phyloP scores from a whole-genome alignment of 495 filamentous ascomycete genomes.

The Hypoxylon subgilvum region DNA sequence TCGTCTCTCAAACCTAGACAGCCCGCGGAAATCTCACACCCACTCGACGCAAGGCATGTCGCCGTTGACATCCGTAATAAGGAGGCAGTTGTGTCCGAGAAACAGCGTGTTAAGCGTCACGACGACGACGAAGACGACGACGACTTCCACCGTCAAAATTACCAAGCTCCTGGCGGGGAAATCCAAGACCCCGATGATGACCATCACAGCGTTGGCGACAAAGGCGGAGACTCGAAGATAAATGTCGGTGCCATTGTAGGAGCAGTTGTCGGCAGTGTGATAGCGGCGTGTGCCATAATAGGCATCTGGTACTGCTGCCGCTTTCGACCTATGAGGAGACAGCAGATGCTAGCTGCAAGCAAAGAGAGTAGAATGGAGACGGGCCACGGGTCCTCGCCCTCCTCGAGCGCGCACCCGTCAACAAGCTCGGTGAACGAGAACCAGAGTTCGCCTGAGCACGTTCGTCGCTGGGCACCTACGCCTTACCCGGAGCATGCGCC shows the following conservation, averaged over 20 bases:
- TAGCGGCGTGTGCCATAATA: constrained; percentile 11
- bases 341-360: background rate
- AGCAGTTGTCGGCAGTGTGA: constrained; percentile 22
- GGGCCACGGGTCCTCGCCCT: constrained; percentile 6
- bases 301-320: constrained; percentile 25
- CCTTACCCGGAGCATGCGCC: constrained; percentile 19
- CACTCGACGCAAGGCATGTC: constrained; percentile 2
- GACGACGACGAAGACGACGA: background rate
- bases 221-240: too few relatives aligned
- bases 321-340: constrained; percentile 29
- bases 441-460: constrained; percentile 13
- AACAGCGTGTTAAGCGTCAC: constrained; percentile 1
- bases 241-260: constrained; percentile 13
- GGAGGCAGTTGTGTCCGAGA: background rate
- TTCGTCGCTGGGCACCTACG: constrained; percentile 14
- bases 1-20: constrained; percentile 8
- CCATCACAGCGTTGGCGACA: too few relatives aligned
- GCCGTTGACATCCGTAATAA: background rate
- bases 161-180: background rate
- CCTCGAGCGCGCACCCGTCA: background rate
- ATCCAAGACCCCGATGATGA: constrained; percentile 1
- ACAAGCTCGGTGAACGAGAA: background rate
- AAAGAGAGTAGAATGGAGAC: constrained; percentile 30
- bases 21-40: background rate
- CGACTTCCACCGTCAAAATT: background rate